A percentile compares a stretch with the other conserved stretches of the same genome.
Evolutionary conservation across 148 eudicot species (phyloP).

Genomic region (Chenopodium berlandieri): DNA sequence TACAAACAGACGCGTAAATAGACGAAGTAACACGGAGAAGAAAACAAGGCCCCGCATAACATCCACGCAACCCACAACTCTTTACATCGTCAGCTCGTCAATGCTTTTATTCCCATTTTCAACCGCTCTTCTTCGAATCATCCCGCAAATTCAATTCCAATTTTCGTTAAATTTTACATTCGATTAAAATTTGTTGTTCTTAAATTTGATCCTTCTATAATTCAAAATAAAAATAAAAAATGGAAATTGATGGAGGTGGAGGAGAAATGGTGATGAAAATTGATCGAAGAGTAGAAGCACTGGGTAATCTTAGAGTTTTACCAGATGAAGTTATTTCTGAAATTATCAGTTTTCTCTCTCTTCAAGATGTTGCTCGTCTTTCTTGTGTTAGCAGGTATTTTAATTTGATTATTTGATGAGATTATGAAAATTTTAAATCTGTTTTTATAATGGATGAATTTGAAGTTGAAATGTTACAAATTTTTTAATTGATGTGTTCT

Average conservation of each 20-base stretch:
- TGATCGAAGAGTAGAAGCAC: slow-evolving; percentile 70
- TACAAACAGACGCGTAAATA: neutral
- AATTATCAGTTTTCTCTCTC: slow-evolving; percentile 48
- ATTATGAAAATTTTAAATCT: no score
- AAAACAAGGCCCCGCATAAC: slow-evolving; percentile 2
- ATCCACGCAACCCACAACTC: slow-evolving; percentile 19
- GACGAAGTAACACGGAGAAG: slow-evolving; percentile 9
- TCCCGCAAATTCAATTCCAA: neutral
- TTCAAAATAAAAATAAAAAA: no score
- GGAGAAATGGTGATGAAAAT: slow-evolving; percentile 31
- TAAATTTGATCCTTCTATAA: neutral
- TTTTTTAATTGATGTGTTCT: no score
- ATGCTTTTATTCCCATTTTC: neutral
- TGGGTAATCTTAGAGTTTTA: slow-evolving; percentile 64
- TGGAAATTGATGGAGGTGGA: slow-evolving; percentile 21
- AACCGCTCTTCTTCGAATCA: slow-evolving; percentile 10
- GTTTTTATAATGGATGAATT: no score
- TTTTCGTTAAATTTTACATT: neutral
- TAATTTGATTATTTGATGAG: neutral
- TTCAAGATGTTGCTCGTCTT: slow-evolving; percentile 75
- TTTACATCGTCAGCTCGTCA: slow-evolving; percentile 9
- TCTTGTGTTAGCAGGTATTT: slow-evolving; percentile 90
- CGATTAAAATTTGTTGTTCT: neutral
- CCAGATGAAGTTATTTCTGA: slow-evolving; percentile 70
- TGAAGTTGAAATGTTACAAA: no score